Evolutionary conservation across 1,284 basidiomycete species (phyloP), one percentile per base, ranked within the genome.

Genomic region (Thecaphora thlaspeos): DNA sequence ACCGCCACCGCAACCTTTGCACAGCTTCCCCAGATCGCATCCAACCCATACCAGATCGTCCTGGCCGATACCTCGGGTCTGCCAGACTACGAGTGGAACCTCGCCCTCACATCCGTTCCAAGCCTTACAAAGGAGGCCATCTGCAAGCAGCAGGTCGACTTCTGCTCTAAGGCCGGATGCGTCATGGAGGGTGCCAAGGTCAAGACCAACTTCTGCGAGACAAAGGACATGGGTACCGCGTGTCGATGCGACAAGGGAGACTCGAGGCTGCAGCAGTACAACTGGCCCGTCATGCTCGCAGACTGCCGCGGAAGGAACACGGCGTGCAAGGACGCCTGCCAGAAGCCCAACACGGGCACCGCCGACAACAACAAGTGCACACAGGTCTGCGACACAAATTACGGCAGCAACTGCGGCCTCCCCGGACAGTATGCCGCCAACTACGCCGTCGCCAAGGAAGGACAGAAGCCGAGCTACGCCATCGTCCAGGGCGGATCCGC

Each of bases 171-270:
- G 4, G 62, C 74, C 0, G 74, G 74, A 3, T 76, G 74, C 51
- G 26, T 26, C 8, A 49, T 61, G 18, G 37, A 40, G 7, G 32
- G 32, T 4, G 48, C 49, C 18, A 46, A 47, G 1, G 59, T 61
- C 24, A 60, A 61, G 24, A 54, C 56, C 56, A 76, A 76, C 65
- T 75, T 76, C 37, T 76, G 74, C 63, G 64, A 76, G 36, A 53
- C 46, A 2, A 46, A 54, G 37, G 61, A 71, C 44, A 71, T 71
- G 70, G 70, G 64, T 4, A 47, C 47, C 15, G 66, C 57, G 17
- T 76, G 74, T 45, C 61, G 53, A 9, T 75, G 74, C 53, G 48
- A 34, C 43, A 68, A 65, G 41, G 71, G 72, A 23, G 45, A 41
- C 1, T 60, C 67, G 22, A 53, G 66, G 28, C 55, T 76, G 39